Evolutionary conservation across 2,329 filamentous ascomycete genomes (phyloP), one percentile per base, ranked within the genome.

Genomic region (Leptodontidium sp.): DNA sequence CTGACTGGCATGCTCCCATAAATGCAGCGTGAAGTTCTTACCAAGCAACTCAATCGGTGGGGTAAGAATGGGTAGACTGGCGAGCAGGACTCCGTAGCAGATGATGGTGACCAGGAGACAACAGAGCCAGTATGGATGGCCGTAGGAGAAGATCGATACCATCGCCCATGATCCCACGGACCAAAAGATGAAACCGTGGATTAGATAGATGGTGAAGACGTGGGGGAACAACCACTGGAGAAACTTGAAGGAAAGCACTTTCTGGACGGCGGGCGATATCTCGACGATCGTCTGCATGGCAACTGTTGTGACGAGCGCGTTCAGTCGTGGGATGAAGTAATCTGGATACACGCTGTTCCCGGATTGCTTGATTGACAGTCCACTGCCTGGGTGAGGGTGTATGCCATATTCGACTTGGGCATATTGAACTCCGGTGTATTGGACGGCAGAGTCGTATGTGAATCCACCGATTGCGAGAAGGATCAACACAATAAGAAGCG

Each of bases 161-260:
- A 45, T 17, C 11, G 15, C 15, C 12, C 40, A 14, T 17, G 77
- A 67, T 17, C 77, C 77, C 7, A 78, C 49, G 12, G 71, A 71
- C 77, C 77, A 79, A 68, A 78, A 78, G 21, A 79, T 72, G 49
- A 79, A 73, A 47, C 83, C 83, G 71, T 84, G 83, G 61, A 84
- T 77, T 8, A 84, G 79, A 71, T 84, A 84, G 65, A 84, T 82
- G 47, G 82, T 84, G 74, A 84, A 84, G 71, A 84, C 82, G 72
- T 84, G 83, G 5, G 82, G 83, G 74, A 84, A 84, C 21, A 84
- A 73, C 55, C 79, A 75, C 6, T 81, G 78, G 35, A 84, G 76
- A 26, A 80, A 59, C 26, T 77, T 79, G 4, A 78, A 75, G 2
- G 80, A 82, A 2, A 85, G 75, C 11, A 82, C 68, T 72, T 78